phyloP scores from a whole-genome alignment of 169 alveolate genomes.

The Cryptosporidium felis region DNA sequence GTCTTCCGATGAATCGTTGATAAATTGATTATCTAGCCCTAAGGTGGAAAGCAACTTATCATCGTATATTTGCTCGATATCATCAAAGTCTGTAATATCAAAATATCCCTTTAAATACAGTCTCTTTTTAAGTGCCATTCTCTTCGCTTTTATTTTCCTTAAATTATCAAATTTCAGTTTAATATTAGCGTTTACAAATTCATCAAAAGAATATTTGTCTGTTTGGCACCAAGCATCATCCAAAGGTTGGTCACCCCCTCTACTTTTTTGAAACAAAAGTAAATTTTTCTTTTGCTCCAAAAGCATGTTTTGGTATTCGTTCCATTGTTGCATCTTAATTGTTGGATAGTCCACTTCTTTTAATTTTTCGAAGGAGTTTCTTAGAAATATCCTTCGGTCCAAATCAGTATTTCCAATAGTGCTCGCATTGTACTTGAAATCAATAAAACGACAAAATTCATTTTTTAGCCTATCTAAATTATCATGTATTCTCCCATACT shows the following conservation, averaged over 20 bases:
- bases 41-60: constrained; percentile 18
- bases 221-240: constrained; percentile 73
- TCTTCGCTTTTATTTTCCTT: constrained; percentile 37
- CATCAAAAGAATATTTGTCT: constrained; percentile 40
- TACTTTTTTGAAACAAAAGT: constrained; percentile 30
- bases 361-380: constrained; percentile 59
- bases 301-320: constrained; percentile 43
- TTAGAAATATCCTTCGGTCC: constrained; percentile 29
- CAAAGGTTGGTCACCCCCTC: constrained; percentile 45
- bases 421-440: constrained; percentile 45
- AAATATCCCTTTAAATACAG: constrained; percentile 39
- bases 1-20: constrained; percentile 56
- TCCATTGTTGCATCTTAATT: constrained; percentile 54
- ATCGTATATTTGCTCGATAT: constrained; percentile 34
- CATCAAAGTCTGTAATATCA: constrained; percentile 42
- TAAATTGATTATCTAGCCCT: constrained; percentile 51
- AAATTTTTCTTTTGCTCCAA: constrained; percentile 57
- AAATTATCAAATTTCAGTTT: constrained; percentile 26
- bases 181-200: constrained; percentile 10
- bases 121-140: constrained; percentile 10
- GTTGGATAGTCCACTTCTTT: constrained; percentile 64
- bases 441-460: constrained; percentile 58
- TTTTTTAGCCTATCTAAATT: constrained; percentile 51
- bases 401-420: constrained; percentile 61
- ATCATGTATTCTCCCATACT: constrained; percentile 21